Conservation (phyloP, 2,329 filamentous ascomycete species). For the Myriosclerotinia duriaeana region DNA sequence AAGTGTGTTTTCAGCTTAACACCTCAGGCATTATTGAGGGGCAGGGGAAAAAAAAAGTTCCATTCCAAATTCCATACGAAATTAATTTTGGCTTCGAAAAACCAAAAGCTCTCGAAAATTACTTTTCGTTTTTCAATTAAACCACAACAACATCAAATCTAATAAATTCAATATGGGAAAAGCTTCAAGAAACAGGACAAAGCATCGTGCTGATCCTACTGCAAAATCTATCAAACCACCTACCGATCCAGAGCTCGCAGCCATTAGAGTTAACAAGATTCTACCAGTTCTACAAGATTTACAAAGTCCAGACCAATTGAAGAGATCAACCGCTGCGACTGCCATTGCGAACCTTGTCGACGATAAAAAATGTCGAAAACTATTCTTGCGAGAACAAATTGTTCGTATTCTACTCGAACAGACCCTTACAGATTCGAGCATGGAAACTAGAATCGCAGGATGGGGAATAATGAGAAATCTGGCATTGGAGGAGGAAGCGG, state of each 20-base stretch:
- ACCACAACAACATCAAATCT: no score
- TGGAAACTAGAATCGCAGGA: constrained; percentile 64
- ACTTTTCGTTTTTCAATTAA: no score
- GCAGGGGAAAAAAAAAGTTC: constrained; percentile 13
- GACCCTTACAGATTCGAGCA: constrained; percentile 60
- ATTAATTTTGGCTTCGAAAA: not conserved
- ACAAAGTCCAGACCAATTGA: constrained; percentile 57
- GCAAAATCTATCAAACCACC: constrained; percentile 59
- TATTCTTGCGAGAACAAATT: constrained; percentile 65
- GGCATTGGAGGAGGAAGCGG: constrained; percentile 61
- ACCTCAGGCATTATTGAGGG: not conserved
- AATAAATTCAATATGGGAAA: constrained; percentile 53
- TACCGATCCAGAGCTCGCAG: constrained; percentile 61
- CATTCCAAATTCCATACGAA: not conserved
- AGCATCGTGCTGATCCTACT: constrained; percentile 55
- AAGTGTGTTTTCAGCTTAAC: not conserved
- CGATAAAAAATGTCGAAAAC: constrained; percentile 60
- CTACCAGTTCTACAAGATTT: constrained; percentile 62
- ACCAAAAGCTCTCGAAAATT: no score
- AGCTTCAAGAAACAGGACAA: constrained; percentile 54
- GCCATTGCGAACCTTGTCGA: constrained; percentile 63
- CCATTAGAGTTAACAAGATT: constrained; percentile 62
- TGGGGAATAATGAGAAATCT: constrained; percentile 65
- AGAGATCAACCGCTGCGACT: constrained; percentile 57
- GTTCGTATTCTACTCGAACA: constrained; percentile 62